Evolutionary conservation across 208 protist genomes (phyloP), one percentile per base, ranked within the genome.

Genomic region (Wallacemonas sp.): DNA sequence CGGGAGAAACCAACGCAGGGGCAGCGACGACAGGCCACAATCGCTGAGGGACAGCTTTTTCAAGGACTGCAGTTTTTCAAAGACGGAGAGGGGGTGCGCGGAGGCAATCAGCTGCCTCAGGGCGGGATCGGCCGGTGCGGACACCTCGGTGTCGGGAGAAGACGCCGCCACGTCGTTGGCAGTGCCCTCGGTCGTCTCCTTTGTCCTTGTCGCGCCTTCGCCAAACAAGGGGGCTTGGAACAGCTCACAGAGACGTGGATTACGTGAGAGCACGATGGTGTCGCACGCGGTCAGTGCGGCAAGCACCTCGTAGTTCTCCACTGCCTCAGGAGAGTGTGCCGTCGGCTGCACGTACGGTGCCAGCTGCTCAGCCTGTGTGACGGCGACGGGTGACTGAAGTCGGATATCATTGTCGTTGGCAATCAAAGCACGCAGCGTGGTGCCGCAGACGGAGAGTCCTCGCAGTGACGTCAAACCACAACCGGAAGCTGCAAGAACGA

Each of bases 1-100:
- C 17, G 82, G 83, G 44, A 95, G 65, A 68, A 93, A 95, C 83
- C 81, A 92, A 2, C 81, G 84, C 41, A 64, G 63, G 0, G 90
- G 90, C 44, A 95, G 41, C 2, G 71, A 82, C 17, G 48, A 63
- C 33, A 95, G 62, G 26, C 68, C 72, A 60, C 90, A 95, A 22
- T 71, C 81, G 50, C 83, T 92, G 17, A 95, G 66, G 8, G 90
- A 95, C 54, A 95, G 58, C 68, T 95, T 95, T 63, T 68, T 79
- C 22, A 95, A 71, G 1, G 60, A 64, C 15, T 72, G 30, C 33
- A 95, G 74, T n/a, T 71, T 70, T 60, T 77, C 85, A 36, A 95
- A 80, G 12, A 85, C 81, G 34, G 84, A 86, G 44, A 95, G 83
- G 1, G 90, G 90, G 65, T 95, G 90, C 9, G 65, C 58, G 26